phyloP scores from a whole-genome alignment of 2,329 filamentous ascomycete genomes.

The Fusarium sp. region DNA sequence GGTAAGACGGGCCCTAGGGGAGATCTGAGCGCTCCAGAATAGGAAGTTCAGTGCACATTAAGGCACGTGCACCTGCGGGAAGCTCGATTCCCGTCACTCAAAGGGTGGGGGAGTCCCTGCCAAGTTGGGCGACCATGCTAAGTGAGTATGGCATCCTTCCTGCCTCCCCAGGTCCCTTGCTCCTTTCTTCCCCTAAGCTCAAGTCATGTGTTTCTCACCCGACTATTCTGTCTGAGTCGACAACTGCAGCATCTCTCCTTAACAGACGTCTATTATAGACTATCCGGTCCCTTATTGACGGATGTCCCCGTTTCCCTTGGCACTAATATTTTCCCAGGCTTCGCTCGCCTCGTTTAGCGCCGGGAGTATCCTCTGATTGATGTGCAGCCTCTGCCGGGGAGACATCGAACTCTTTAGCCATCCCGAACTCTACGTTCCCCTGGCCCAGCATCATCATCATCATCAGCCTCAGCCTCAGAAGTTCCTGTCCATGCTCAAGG shows the following conservation, averaged over 20 bases:
- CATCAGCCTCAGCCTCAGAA: no score
- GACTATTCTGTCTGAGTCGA: not conserved
- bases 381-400: conserved; percentile 31
- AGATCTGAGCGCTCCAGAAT: conserved; percentile 34
- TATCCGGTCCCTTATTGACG: not conserved
- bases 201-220: conserved; percentile 3
- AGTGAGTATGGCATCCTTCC: conserved; percentile 12
- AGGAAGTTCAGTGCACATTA: conserved; percentile 31
- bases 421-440: conserved; percentile 17
- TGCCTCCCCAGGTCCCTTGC: not conserved
- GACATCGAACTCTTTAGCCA: conserved; percentile 37
- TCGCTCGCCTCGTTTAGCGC: conserved; percentile 34
- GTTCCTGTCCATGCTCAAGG: not conserved
- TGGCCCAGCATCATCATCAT: not conserved
- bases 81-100: conserved; percentile 41
- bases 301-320: conserved; percentile 7
- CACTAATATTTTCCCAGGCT: conserved; percentile 21
- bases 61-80: conserved; percentile 43
- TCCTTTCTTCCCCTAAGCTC: not conserved
- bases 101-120: conserved; percentile 24
- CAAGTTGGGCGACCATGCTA: conserved; percentile 33
- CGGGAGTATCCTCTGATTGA: conserved; percentile 42
- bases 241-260: not conserved
- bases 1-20: conserved; percentile 12
- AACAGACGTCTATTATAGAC: not conserved